Conservation (phyloP, 2,329 filamentous ascomycete species). For the Xylaria arbuscula region DNA sequence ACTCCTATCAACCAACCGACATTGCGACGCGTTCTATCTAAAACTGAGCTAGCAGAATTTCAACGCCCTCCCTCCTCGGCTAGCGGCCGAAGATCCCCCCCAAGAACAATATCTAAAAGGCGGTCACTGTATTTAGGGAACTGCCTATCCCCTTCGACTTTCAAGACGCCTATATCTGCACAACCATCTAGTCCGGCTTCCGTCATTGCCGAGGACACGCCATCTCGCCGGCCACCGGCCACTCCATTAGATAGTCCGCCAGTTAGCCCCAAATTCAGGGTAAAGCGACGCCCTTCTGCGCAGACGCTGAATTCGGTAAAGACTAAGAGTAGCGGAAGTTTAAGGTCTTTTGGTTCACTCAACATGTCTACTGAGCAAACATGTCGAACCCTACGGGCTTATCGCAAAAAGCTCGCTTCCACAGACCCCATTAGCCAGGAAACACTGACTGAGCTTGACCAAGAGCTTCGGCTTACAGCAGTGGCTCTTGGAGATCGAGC, state of each 20-base stretch:
- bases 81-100: constrained; percentile 65
- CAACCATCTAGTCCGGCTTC: constrained; percentile 57
- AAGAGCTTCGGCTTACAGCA: constrained; percentile 71
- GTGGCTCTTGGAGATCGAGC: constrained; percentile 69
- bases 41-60: constrained; percentile 86
- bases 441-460: constrained; percentile 70
- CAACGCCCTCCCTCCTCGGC: constrained; percentile 60
- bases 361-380: constrained; percentile 73
- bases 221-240: constrained; percentile 59
- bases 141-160: constrained; percentile 51
- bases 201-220: constrained; percentile 58
- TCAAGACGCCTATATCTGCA: constrained; percentile 55
- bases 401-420: constrained; percentile 71
- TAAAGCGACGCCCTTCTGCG: constrained; percentile 65
- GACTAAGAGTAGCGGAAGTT: constrained; percentile 62
- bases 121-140: constrained; percentile 61
- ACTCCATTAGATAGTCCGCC: constrained; percentile 61
- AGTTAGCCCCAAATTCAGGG: constrained; percentile 61
- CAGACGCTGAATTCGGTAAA: constrained; percentile 61
- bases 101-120: constrained; percentile 64
- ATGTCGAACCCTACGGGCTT: constrained; percentile 70
- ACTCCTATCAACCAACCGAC: constrained; percentile 72
- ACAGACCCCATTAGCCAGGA: constrained; percentile 68
- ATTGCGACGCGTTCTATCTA: constrained; percentile 85
- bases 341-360: constrained; percentile 65